Conservation (phyloP, 768 basidiomycete genomes). For the Amanita exitialis region DNA sequence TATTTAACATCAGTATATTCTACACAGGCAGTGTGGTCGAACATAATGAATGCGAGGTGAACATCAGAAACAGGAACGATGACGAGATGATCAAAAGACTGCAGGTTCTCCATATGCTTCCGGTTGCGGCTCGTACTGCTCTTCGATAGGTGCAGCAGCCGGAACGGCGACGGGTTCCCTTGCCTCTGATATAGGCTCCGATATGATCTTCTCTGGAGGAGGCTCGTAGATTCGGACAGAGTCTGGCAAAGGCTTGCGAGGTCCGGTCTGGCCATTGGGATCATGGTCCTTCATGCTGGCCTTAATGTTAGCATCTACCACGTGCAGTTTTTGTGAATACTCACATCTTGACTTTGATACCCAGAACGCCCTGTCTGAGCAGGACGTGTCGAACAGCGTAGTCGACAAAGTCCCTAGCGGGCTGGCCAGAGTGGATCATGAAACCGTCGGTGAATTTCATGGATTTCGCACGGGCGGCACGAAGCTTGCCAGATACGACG, state of each 20-base stretch:
- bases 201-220: conserved; percentile 82
- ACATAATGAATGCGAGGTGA: background rate
- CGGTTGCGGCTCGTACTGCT: conserved; percentile 34
- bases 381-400: conserved; percentile 97
- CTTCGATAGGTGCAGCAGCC: conserved; percentile 43
- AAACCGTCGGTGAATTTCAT: conserved; percentile 99
- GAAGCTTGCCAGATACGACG: conserved; percentile 98
- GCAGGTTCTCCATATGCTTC: conserved; percentile 40
- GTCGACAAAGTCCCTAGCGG: conserved; percentile 93
- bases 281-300: conserved; percentile 93
- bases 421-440: conserved; percentile 99
- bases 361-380: conserved; percentile 96
- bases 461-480: conserved; percentile 98
- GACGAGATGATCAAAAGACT: conserved; percentile 16
- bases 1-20: background rate
- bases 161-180: conserved; percentile 53
- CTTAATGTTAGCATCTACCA: conserved; percentile 9
- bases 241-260: conserved; percentile 91
- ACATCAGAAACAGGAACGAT: no score
- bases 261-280: conserved; percentile 83
- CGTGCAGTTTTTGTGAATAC: conserved; percentile 2
- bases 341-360: conserved; percentile 99
- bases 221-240: conserved; percentile 86
- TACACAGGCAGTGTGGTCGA: background rate
- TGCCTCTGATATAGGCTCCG: conserved; percentile 86